Evolutionary conservation across 176 grass and related monocot species (phyloP).

Genomic region (Carex scoparia): DNA sequence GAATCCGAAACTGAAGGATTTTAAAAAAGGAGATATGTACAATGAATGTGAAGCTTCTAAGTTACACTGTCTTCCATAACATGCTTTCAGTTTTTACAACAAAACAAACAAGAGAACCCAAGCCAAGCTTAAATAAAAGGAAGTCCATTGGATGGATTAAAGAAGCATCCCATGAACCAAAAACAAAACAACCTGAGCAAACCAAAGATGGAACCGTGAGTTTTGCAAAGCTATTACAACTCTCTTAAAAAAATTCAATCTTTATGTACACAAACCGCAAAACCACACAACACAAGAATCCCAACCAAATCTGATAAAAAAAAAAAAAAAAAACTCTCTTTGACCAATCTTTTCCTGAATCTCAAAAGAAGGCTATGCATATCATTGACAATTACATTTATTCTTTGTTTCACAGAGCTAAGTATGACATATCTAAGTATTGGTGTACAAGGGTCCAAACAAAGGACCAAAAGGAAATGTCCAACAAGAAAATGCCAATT

Average conservation of each 20-base stretch:
- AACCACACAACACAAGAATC: not conserved
- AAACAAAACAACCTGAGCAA: not conserved
- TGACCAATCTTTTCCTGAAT: not conserved
- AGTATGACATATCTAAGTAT: not conserved
- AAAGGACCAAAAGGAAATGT: constrained; percentile 3
- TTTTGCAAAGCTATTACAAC: not conserved
- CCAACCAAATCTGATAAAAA: constrained; percentile 7
- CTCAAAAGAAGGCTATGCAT: not conserved
- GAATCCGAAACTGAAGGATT: too few species aligned
- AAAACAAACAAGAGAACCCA: constrained; percentile 1
- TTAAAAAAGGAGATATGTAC: not conserved
- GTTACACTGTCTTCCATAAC: not conserved
- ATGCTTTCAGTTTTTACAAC: not conserved
- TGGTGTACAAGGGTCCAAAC: not conserved
- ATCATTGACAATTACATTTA: not conserved
- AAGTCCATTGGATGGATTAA: not conserved
- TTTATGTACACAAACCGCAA: not conserved
- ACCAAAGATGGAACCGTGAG: not conserved
- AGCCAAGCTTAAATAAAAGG: not conserved
- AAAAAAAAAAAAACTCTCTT: not conserved
- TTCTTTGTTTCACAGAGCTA: not conserved
- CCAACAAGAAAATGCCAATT: not conserved
- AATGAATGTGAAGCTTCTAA: not conserved
- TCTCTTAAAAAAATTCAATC: not conserved
- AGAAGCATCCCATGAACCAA: not conserved